phyloP scores from a whole-genome alignment of 2,329 filamentous ascomycete genomes.

The Bipolaris cookei region DNA sequence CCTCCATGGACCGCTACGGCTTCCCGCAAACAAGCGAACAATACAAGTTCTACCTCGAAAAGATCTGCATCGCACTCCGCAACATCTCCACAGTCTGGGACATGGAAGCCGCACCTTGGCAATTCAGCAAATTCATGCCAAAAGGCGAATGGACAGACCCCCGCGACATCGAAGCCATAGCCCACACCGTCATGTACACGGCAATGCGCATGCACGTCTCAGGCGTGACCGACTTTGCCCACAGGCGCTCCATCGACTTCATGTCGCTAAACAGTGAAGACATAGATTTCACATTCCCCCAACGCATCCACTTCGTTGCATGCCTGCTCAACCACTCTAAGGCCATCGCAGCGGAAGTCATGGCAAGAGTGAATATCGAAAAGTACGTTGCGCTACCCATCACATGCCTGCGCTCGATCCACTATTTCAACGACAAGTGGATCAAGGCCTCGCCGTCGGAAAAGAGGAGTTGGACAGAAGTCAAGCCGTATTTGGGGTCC shows the following conservation, averaged over 20 bases:
- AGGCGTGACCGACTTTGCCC: conserved; percentile 3
- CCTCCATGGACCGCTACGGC: conserved; percentile 1
- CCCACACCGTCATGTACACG: neutral
- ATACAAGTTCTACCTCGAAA: neutral
- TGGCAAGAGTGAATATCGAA: neutral
- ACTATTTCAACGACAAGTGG: neutral
- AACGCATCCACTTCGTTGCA: conserved; percentile 7
- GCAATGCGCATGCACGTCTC: neutral
- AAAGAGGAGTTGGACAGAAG: neutral
- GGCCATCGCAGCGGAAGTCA: conserved; percentile 4
- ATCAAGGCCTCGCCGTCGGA: neutral
- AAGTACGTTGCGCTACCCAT: conserved; percentile 3
- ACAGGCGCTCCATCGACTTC: neutral
- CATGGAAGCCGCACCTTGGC: neutral
- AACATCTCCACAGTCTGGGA: neutral
- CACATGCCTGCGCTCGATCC: neutral
- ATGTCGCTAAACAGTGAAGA: conserved; percentile 1
- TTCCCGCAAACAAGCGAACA: neutral
- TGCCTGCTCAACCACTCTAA: conserved; percentile 7
- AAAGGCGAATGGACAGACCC: conserved; percentile 5
- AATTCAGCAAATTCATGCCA: neutral
- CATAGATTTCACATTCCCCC: conserved; percentile 3
- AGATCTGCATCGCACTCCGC: neutral
- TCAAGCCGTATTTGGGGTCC: neutral
- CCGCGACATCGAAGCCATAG: conserved; percentile 2